Evolutionary conservation across 371 early-diverging fungal genomes (phyloP), one percentile per base, ranked within the genome.

Genomic region (Apophysomyces trapeziformis): DNA sequence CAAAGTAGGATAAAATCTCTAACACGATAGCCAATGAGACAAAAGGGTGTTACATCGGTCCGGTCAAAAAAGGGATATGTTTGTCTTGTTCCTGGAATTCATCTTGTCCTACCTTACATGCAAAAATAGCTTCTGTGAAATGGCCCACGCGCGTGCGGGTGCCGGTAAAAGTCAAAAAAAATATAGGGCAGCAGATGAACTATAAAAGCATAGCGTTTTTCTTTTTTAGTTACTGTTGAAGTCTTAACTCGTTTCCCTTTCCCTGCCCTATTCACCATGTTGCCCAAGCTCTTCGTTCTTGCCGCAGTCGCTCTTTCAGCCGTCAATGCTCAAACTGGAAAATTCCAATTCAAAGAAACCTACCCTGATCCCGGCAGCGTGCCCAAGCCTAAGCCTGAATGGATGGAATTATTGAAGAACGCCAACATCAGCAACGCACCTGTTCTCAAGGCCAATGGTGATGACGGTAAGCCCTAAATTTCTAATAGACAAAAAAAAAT

Each of bases 301-400:
- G 61, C 61, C 38, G 32, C 61, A 9, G 37, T 65, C 50, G 65
- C 69, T 5, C 45, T 68, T 26, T 64, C 69, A 7, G 57, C 65
- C 35, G 65, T 37, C 14, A 60, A 65, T 37, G 69, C 69, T 26
- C 69, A 68, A 44, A 4, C 59, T 21, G 58, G 38, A 32, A 71
- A 50, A 35, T 77, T 78, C 67, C 68, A 67, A 57, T 79, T 82
- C 67, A 71, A 69, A 38, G 76, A 77, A 58, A 74, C 70, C 7
- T 82, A 69, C 45, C 83, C 83, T 60, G 61, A 50, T 9, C 39
- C 78, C 36, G 70, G 73, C n/a, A 41, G 58, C 13, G 68, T 74
- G 4, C 83, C 83, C 57, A 70, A 36, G 9, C 77, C 84, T 13
- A 80, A 80, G 64, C 79, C 76, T 16, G 84, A 83, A 73, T 83